Conservation (phyloP, 129 eudicot genomes). For the Centrapalus pauciflorus region DNA sequence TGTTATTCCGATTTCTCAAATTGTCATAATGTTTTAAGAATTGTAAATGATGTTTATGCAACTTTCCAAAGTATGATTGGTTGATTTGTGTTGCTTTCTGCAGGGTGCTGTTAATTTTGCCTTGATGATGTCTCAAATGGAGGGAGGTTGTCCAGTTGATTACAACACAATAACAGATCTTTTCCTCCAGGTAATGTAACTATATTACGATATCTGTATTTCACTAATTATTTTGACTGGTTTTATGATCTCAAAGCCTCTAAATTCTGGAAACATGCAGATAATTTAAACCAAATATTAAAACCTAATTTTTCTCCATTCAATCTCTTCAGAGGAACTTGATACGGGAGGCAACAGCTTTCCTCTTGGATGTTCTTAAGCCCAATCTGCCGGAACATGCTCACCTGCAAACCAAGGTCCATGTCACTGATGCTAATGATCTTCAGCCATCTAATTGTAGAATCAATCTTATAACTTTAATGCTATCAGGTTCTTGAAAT, state of each 20-base stretch:
- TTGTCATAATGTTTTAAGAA: neutral
- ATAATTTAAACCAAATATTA: neutral
- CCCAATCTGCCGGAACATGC: conserved; percentile 91
- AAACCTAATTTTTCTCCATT: neutral
- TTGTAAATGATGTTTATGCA: neutral
- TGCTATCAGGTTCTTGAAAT: conserved; percentile 98
- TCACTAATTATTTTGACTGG: neutral
- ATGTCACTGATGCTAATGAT: conserved; percentile 2
- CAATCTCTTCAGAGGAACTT: conserved; percentile 68
- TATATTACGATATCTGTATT: neutral
- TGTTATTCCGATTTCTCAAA: neutral
- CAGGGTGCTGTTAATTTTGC: conserved; percentile 99
- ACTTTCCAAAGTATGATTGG: neutral
- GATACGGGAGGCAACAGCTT: conserved; percentile 99
- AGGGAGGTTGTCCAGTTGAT: conserved; percentile 98
- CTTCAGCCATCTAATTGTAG: neutral
- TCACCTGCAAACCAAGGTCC: conserved; percentile 81
- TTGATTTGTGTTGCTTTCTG: conserved; percentile 7
- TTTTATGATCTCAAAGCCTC: neutral
- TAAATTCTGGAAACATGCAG: neutral
- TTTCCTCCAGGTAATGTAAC: conserved; percentile 70
- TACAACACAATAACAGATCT: conserved; percentile 99
- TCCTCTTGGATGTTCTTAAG: conserved; percentile 90
- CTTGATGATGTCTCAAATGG: conserved; percentile 99
- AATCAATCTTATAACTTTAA: conserved; percentile 3